Conservation (phyloP, 805 yeast species). For the Brettanomyces naardenensis region DNA sequence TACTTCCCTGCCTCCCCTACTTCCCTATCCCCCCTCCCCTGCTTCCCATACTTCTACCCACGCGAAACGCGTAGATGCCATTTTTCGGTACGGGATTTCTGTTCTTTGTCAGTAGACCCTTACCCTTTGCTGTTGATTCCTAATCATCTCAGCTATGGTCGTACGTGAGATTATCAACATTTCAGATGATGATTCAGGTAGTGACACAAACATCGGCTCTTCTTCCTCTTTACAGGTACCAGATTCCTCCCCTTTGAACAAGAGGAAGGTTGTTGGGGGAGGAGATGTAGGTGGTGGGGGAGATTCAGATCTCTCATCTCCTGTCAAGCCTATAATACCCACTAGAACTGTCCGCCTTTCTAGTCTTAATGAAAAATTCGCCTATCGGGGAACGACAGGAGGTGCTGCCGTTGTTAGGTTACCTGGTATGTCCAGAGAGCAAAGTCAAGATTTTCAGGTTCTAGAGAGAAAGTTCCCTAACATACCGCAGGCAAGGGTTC, state of each 20-base stretch:
- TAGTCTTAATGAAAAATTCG: conserved; percentile 34
- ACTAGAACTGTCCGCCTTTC: conserved; percentile 20
- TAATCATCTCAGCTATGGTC: conserved; percentile 1
- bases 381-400: conserved; percentile 22
- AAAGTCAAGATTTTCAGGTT: conserved; percentile 22
- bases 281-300: too few species aligned
- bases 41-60: background rate
- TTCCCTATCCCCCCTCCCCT: conserved; percentile 1
- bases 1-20: background rate
- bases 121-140: too few species aligned
- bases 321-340: conserved; percentile 3
- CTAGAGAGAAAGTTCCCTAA: conserved; percentile 27
- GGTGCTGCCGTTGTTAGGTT: background rate
- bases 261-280: too few species aligned
- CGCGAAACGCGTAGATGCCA: background rate
- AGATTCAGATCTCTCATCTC: background rate
- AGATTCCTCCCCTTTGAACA: conserved; percentile 33
- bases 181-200: background rate
- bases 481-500: conserved; percentile 22
- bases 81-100: too few species aligned
- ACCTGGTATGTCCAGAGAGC: conserved; percentile 15
- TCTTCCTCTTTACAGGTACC: conserved; percentile 37
- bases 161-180: conserved; percentile 1
- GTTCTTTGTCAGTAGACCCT: too few species aligned
- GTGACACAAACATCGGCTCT: background rate